These are phyloP conservation scores for Stemphylium vesicarium DNA, from an alignment of 2,329 filamentous ascomycete species.

Conservation along the genomic window DNA sequence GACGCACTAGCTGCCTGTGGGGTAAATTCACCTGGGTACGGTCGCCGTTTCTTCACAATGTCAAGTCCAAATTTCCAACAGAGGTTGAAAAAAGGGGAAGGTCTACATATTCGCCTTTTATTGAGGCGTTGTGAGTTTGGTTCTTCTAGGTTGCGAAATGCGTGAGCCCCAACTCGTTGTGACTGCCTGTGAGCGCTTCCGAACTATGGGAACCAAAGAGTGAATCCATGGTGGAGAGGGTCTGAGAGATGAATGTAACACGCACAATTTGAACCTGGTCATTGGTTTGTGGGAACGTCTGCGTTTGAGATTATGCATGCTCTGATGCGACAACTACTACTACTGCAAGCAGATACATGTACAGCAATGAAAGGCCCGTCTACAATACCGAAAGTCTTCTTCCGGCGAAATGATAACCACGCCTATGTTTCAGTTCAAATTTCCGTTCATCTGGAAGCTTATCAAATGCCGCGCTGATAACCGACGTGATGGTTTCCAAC, in stretches of 20 bases:
- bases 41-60: neutral
- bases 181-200: neutral
- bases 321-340: too few species aligned
- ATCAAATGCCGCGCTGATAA: neutral
- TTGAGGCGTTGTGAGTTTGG: neutral
- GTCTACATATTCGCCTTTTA: neutral
- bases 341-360: too few species aligned
- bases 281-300: neutral
- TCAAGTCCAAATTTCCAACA: neutral
- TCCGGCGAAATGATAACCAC: too few species aligned
- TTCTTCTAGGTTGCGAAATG: neutral
- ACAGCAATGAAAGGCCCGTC: too few species aligned
- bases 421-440: too few species aligned
- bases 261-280: neutral
- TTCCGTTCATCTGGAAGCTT: too few species aligned
- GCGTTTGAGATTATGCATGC: too few species aligned
- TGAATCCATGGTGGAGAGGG: neutral
- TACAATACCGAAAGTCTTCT: too few species aligned
- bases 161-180: neutral
- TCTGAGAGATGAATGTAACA: neutral
- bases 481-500: neutral
- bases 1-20: constrained; percentile 5
- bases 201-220: neutral
- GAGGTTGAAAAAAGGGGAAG: neutral
- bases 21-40: neutral